Base-by-base conservation (phyloP, 345 rosid genomes). In the Eutrema heterophyllum region DNA sequence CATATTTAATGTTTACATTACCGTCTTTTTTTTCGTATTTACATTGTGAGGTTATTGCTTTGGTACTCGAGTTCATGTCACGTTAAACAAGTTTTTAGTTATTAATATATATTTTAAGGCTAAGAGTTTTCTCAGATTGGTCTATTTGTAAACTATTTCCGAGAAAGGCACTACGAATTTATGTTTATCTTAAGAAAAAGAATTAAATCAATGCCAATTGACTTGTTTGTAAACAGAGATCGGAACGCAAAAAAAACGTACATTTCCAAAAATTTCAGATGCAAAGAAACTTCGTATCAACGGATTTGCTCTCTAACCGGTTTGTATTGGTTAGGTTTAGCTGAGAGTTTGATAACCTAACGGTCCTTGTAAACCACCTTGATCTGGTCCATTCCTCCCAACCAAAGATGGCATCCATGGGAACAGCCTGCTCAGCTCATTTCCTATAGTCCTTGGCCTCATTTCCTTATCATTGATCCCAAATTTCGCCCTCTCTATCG, bases 371-470 rank as follows among this genome's bases (percentile, higher is more conserved):
- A 80, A 74, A 82, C 85, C 86, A 61, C 86, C 89, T 67, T 86
- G 84, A 69, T 83, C 69, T 24, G 80, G 58, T 67, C 82, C 87
- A 64, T 73, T 87, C 76, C 83, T 84, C 71, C 90, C 85, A 77
- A 69, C 79, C 41, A 91, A 74, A 79, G 97, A 88, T 18, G 97
- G 90, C 73, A 94, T 84, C 98, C 98, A 94, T 29, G 96, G 98
- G 61, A 88, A 89, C 76, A 94, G 66, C 79, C 89, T 94, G 46
- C 87, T 93, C 0, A 91, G 85, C 78, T 89, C 96, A 78, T 85
- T 89, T 77, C 91, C 82, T 68, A 89, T 80, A 39, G 76, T 73
- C 58, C 73, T 84, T 30, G 86, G 72, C 81, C 74, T 84, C 70
- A 67, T 68, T 76, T 85, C 91, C 79, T 77, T 83, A 54, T 83